Base-by-base conservation (phyloP, 2,329 filamentous ascomycete species). In the Xylaria sp. region DNA sequence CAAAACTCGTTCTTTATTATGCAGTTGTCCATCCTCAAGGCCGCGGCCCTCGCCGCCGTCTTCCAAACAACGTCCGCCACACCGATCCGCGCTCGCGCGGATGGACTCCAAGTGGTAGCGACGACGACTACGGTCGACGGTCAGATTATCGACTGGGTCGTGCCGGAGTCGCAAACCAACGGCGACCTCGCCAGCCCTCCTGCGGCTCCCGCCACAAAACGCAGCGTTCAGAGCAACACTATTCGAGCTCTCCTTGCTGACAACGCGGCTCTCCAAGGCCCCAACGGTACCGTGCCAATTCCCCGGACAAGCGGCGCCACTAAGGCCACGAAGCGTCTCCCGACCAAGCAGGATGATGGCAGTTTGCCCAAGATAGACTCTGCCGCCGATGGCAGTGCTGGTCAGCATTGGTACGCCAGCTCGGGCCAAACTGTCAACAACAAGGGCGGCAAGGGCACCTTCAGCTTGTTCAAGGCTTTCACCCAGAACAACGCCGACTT, bases 341-440 rank as follows among this genome's bases (percentile, higher is more conserved):
- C 68, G 2, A 58, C 38, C 7, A 50, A 36, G 25, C 1, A 25
- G 11, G 62, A 68, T 33, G 5, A 68, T n/a, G 55, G 5, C 2
- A 7, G 20, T 6, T 4, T 27, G n/a, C 13, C 54, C 3, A 66
- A 61, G 44, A 31, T 61, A 2, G 7, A 36, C 22, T 53, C 65
- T 6, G 55, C 68, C 6, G 29, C 27, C 13, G 53, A 33, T 29
- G 17, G 59, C 51, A 55, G 63, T 45, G 29, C 50, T 2, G 62
- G 66, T n/a, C 25, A 57, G n/a, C 68, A 70, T 33, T 70, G 68
- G 68, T 70, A 70, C 45, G 62, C 68, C 2, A 70, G 61, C 55
- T 61, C 68, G 1, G 68, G 65, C 11, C 68, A 70, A 45, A 44
- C 17, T 20, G 59, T 70, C 15, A 47, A 11, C 59, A 70, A 68